Conservation (phyloP, 495 filamentous ascomycete species). For the Lophium mytilinum region DNA sequence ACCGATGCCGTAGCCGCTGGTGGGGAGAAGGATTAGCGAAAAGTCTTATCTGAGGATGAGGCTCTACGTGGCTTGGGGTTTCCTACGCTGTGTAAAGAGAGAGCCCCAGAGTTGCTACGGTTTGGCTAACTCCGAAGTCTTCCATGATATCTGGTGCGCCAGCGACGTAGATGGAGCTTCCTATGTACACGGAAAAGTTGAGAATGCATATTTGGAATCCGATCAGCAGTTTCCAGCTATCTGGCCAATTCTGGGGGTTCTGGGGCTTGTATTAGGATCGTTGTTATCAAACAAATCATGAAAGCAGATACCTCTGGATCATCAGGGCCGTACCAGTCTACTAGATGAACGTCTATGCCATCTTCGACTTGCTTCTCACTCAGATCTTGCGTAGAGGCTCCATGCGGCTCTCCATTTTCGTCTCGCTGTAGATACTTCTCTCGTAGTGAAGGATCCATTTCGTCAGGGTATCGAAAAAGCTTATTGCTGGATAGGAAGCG, state of each 20-base stretch:
- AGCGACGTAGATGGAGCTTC: slow-evolving; percentile 14
- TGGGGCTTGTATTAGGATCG: not conserved
- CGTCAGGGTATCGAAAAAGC: slow-evolving; percentile 24
- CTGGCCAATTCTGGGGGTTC: slow-evolving; percentile 14
- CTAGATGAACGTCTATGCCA: not conserved
- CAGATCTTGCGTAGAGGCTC: not conserved
- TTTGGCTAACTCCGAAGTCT: slow-evolving; percentile 13
- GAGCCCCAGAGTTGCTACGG: slow-evolving; percentile 14
- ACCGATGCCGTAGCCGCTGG: slow-evolving; percentile 38
- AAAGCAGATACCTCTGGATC: not conserved
- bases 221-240: not conserved
- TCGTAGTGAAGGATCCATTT: slow-evolving; percentile 26
- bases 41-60: not conserved
- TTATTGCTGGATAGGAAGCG: slow-evolving; percentile 21
- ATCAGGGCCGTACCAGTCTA: slow-evolving; percentile 6
- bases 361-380: not conserved
- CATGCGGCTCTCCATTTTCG: slow-evolving; percentile 6
- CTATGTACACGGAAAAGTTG: slow-evolving; percentile 12
- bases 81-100: slow-evolving; percentile 22
- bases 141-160: slow-evolving; percentile 2
- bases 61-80: not conserved
- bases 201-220: slow-evolving; percentile 9
- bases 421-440: slow-evolving; percentile 26
- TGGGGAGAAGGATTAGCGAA: not conserved
- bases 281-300: not conserved